A percentile compares a stretch with the other conserved stretches of the same genome.
Evolutionary conservation across 2,329 filamentous ascomycete genomes (phyloP).

Genomic region (Fusarium tuaranense): DNA sequence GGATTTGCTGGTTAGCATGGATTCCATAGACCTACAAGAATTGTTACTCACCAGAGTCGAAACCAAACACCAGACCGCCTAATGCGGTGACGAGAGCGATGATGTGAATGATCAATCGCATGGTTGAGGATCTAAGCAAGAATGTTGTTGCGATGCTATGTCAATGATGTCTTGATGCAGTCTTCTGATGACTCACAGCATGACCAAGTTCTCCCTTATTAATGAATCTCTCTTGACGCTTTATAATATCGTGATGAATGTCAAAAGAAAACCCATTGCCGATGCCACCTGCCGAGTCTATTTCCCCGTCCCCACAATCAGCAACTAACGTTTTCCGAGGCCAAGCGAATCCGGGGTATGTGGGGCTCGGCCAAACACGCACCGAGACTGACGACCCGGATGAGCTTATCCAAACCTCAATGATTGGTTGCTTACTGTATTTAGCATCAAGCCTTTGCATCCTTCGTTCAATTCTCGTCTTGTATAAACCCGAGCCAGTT

Average conservation of each 20-base stretch:
- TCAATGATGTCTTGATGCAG: not conserved
- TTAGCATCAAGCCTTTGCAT: not conserved
- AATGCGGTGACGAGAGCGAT: not conserved
- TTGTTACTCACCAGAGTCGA: not conserved
- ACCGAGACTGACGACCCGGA: not conserved
- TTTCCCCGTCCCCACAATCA: not conserved
- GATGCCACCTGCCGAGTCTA: not conserved
- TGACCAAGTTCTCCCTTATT: not conserved
- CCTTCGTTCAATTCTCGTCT: not conserved
- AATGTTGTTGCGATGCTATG: not conserved
- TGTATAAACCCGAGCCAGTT: not conserved
- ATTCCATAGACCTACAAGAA: rapidly evolving
- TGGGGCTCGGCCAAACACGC: not conserved
- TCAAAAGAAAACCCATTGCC: not conserved
- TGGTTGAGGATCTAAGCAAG: not conserved
- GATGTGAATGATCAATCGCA: not conserved
- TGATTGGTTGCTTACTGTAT: not conserved
- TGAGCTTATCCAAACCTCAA: not conserved
- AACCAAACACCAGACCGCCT: slow-evolving; percentile 5
- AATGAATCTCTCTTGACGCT: not conserved
- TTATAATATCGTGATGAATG: not conserved
- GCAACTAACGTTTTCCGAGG: not conserved
- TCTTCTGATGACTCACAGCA: not conserved
- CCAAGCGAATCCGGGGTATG: not conserved
- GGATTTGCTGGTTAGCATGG: not conserved